phyloP scores from a whole-genome alignment of 2,329 filamentous ascomycete species.

The Juglanconis sp. region DNA sequence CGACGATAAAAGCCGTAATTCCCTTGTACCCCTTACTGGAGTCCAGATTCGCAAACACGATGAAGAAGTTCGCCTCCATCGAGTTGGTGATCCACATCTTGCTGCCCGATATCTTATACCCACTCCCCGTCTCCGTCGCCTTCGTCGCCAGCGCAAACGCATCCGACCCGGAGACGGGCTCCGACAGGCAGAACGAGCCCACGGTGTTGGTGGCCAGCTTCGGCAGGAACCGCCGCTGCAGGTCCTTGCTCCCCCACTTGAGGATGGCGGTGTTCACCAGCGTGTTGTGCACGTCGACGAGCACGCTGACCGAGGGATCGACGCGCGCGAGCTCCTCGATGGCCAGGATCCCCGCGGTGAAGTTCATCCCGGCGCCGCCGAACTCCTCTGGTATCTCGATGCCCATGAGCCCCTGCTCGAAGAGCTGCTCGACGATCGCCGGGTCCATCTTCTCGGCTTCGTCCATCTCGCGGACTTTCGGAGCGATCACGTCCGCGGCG shows the following conservation, averaged over 20 bases:
- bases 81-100: conserved; percentile 99
- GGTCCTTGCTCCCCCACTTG: conserved; percentile 73
- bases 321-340: conserved; percentile 95
- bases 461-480: conserved; percentile 95
- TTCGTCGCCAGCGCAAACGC: conserved; percentile 93
- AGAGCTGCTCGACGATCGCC: conserved; percentile 81
- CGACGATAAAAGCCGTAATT: conserved; percentile 92
- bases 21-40: conserved; percentile 92
- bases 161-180: conserved; percentile 89
- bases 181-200: conserved; percentile 87
- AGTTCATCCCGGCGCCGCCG: conserved; percentile 97
- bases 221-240: conserved; percentile 87
- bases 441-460: conserved; percentile 94
- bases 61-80: conserved; percentile 90
- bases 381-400: conserved; percentile 97
- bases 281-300: conserved; percentile 98
- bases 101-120: conserved; percentile 82
- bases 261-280: conserved; percentile 91
- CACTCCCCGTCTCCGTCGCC: conserved; percentile 76
- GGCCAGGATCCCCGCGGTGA: conserved; percentile 90
- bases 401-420: conserved; percentile 96
- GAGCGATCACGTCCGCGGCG: conserved; percentile 81
- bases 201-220: conserved; percentile 85
- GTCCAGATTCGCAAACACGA: conserved; percentile 95
- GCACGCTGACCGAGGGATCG: conserved; percentile 89